Conservation (phyloP, 2,329 filamentous ascomycete species). For the Mariannaea sp. region DNA sequence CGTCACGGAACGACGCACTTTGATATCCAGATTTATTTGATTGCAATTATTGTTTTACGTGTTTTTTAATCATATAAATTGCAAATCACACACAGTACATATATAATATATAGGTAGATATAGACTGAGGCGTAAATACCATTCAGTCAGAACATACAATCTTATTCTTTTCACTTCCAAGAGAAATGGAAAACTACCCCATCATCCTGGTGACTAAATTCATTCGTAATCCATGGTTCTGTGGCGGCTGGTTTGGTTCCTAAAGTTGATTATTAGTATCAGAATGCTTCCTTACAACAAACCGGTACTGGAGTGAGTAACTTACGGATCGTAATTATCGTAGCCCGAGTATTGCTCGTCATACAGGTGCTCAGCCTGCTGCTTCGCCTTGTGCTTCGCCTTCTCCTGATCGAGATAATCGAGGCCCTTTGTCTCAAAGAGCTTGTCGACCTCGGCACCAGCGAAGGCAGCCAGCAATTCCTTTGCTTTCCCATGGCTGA, state of each 20-base stretch:
- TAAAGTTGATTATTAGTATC: constrained; percentile 5
- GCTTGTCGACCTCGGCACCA: constrained; percentile 75
- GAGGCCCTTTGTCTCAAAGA: constrained; percentile 72
- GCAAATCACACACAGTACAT: too few species aligned
- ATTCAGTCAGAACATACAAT: background rate
- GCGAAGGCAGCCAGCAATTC: constrained; percentile 75
- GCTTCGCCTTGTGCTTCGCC: constrained; percentile 62
- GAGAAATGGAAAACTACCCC: too few species aligned
- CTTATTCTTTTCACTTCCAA: too few species aligned
- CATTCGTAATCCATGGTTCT: constrained; percentile 34
- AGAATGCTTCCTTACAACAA: background rate
- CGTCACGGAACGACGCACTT: too few species aligned
- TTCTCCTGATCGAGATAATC: constrained; percentile 62
- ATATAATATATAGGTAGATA: too few species aligned
- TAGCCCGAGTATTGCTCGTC: constrained; percentile 53
- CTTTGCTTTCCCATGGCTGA: constrained; percentile 77
- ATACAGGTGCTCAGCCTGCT: constrained; percentile 64
- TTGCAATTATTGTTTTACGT: too few species aligned
- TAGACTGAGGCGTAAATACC: too few species aligned
- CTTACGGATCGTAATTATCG: constrained; percentile 63
- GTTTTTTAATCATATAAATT: too few species aligned
- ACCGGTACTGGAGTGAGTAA: constrained; percentile 21
- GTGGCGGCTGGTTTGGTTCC: constrained; percentile 35
- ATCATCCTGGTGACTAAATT: too few species aligned
- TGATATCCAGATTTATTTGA: too few species aligned